These are phyloP conservation scores for Xeromyces bisporus DNA, from an alignment of 495 filamentous ascomycete species.

Conservation along the genomic window DNA sequence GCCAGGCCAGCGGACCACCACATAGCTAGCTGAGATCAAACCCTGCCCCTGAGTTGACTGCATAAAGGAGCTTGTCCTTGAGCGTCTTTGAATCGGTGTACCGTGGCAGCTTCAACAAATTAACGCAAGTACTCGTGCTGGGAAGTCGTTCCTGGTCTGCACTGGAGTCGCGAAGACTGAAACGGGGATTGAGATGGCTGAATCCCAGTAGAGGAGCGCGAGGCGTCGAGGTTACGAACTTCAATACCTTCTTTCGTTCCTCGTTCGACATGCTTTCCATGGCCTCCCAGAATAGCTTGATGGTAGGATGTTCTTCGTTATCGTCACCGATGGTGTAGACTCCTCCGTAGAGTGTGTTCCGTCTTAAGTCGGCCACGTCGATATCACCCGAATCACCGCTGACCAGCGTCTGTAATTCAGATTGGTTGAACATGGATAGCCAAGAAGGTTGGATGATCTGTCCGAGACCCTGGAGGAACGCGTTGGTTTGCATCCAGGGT, in stretches of 20 bases:
- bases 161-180: slow-evolving; percentile 80
- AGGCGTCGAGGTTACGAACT: slow-evolving; percentile 90
- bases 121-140: slow-evolving; percentile 94
- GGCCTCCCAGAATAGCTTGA: slow-evolving; percentile 84
- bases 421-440: slow-evolving; percentile 97
- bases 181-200: slow-evolving; percentile 64
- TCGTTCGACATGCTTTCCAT: slow-evolving; percentile 56
- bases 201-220: slow-evolving; percentile 88
- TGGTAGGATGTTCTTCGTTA: slow-evolving; percentile 62
- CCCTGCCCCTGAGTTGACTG: slow-evolving; percentile 77
- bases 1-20: no score
- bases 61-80: slow-evolving; percentile 72
- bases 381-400: slow-evolving; percentile 74
- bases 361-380: slow-evolving; percentile 72
- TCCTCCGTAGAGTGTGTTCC: slow-evolving; percentile 74
- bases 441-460: slow-evolving; percentile 81
- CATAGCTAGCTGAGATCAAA: slow-evolving; percentile 89
- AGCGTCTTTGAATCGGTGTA: slow-evolving; percentile 48
- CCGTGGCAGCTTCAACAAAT: slow-evolving; percentile 80
- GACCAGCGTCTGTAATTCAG: slow-evolving; percentile 80
- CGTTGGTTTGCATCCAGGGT: slow-evolving; percentile 58
- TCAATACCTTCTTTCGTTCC: slow-evolving; percentile 72
- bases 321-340: slow-evolving; percentile 81
- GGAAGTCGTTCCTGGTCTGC: slow-evolving; percentile 65
- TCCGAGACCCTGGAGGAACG: slow-evolving; percentile 71